A percentile compares a stretch with the other conserved stretches of the same genome.
phyloP scores from a whole-genome alignment of 495 filamentous ascomycete genomes.

The Trichocladium uniseriatum region DNA sequence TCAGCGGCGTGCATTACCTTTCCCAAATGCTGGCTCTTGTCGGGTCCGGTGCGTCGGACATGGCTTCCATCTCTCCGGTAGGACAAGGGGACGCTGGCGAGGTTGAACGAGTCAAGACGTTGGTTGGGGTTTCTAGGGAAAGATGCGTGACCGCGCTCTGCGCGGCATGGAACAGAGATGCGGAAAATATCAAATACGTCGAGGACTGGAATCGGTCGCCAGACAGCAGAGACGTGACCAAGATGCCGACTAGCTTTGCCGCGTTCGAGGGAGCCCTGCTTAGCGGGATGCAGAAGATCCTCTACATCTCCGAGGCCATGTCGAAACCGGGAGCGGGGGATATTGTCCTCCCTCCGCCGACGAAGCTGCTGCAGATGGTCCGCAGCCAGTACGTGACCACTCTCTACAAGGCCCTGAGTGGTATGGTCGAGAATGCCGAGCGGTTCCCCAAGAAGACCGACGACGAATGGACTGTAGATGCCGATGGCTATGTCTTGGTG shows the following conservation, averaged over 20 bases:
- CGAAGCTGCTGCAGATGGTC: constrained; percentile 78
- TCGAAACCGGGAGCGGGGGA: constrained; percentile 55
- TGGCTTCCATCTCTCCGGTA: constrained; percentile 63
- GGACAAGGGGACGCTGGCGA: constrained; percentile 46
- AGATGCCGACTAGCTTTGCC: constrained; percentile 76
- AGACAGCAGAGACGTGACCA: constrained; percentile 74
- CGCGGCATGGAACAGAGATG: constrained; percentile 78
- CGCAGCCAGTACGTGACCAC: constrained; percentile 80
- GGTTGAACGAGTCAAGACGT: constrained; percentile 54
- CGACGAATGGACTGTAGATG: constrained; percentile 48
- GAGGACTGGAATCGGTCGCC: constrained; percentile 83
- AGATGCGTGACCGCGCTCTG: constrained; percentile 71
- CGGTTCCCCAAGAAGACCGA: constrained; percentile 50
- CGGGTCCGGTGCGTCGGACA: constrained; percentile 75
- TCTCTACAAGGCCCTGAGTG: constrained; percentile 83
- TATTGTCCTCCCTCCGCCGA: constrained; percentile 71
- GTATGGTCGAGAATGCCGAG: constrained; percentile 94
- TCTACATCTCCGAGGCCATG: constrained; percentile 81
- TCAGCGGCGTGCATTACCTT: constrained; percentile 82
- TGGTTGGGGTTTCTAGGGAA: constrained; percentile 74
- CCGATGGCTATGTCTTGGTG: constrained; percentile 27
- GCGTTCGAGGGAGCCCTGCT: constrained; percentile 72
- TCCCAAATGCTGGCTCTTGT: constrained; percentile 68
- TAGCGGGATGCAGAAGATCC: constrained; percentile 79
- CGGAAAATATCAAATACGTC: constrained; percentile 76